These are phyloP conservation scores for Polytrichum formosum DNA, from an alignment of 225 moss, liverwort and hornwort genomes.

Conservation along the genomic window DNA sequence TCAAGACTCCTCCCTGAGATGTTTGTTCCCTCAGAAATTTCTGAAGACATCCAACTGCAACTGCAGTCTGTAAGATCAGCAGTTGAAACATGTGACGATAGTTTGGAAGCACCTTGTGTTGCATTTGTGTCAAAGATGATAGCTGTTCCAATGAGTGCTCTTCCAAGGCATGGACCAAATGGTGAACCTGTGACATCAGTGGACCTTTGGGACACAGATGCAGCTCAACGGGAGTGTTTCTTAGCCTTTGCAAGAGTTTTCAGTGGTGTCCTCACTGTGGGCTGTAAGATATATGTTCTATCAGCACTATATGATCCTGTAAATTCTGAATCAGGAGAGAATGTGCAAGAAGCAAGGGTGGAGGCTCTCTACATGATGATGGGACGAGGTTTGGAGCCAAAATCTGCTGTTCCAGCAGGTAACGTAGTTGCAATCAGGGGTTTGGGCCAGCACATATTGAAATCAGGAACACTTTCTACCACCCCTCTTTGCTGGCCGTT, in stretches of 20 bases:
- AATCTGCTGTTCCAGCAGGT: slow-evolving; percentile 69
- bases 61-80: slow-evolving; percentile 64
- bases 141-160: slow-evolving; percentile 80
- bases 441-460: slow-evolving; percentile 87
- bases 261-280: slow-evolving; percentile 71
- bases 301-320: slow-evolving; percentile 81
- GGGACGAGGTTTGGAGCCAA: slow-evolving; percentile 92
- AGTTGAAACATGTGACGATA: slow-evolving; percentile 67
- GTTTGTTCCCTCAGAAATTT: slow-evolving; percentile 32
- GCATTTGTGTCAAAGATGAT: slow-evolving; percentile 96
- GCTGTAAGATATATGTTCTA: slow-evolving; percentile 70
- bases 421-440: slow-evolving; percentile 89
- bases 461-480: slow-evolving; percentile 81
- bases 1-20: slow-evolving; percentile 71
- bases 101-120: slow-evolving; percentile 68
- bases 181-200: slow-evolving; percentile 43
- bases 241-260: slow-evolving; percentile 97
- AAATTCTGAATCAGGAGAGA: slow-evolving; percentile 51
- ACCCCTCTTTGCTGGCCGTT: slow-evolving; percentile 86
- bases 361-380: slow-evolving; percentile 96
- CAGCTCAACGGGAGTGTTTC: slow-evolving; percentile 89
- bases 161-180: slow-evolving; percentile 63
- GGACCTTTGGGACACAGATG: slow-evolving; percentile 75
- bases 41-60: slow-evolving; percentile 32
- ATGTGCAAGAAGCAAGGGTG: slow-evolving; percentile 72